These are phyloP conservation scores for Tricholoma flavovirens DNA, from an alignment of 768 basidiomycete genomes.

Conservation along the genomic window DNA sequence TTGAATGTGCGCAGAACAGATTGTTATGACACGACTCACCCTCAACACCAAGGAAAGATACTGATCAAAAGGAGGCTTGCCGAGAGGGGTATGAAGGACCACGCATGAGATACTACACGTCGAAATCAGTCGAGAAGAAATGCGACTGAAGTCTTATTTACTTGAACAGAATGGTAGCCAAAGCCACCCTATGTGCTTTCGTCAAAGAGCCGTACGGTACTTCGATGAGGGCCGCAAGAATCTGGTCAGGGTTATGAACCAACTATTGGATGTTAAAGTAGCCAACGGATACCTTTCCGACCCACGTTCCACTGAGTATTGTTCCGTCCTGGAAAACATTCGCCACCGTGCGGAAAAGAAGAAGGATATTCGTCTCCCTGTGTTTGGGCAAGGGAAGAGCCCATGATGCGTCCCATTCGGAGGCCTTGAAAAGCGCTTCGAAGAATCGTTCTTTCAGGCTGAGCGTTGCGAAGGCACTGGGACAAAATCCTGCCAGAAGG, in stretches of 20 bases:
- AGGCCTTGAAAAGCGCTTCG: slow-evolving; percentile 56
- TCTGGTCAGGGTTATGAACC: slow-evolving; percentile 27
- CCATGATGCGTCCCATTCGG: slow-evolving; percentile 60
- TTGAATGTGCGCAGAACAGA: not conserved
- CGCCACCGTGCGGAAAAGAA: slow-evolving; percentile 72
- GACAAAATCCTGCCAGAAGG: slow-evolving; percentile 61
- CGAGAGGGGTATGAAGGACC: slow-evolving; percentile 37
- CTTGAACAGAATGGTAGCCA: slow-evolving; percentile 88
- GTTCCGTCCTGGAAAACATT: slow-evolving; percentile 68
- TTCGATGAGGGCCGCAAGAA: slow-evolving; percentile 48
- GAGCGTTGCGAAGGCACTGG: slow-evolving; percentile 41
- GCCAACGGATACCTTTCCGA: slow-evolving; percentile 36
- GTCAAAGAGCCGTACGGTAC: slow-evolving; percentile 50
- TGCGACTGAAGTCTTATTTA: slow-evolving; percentile 33
- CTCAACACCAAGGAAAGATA: slow-evolving; percentile 40
- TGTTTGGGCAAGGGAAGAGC: slow-evolving; percentile 54
- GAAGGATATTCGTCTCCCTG: slow-evolving; percentile 78
- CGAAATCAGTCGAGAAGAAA: slow-evolving; percentile 1
- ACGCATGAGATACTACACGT: slow-evolving; percentile 60
- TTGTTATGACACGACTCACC: slow-evolving; percentile 28
- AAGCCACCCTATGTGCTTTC: slow-evolving; percentile 68
- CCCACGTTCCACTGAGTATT: slow-evolving; percentile 43
- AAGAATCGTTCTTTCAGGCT: slow-evolving; percentile 48
- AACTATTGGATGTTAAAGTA: slow-evolving; percentile 2
- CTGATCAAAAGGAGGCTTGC: slow-evolving; percentile 32